Base-by-base conservation (phyloP, 2,329 filamentous ascomycete genomes). In the Domatiomyces globalis region DNA sequence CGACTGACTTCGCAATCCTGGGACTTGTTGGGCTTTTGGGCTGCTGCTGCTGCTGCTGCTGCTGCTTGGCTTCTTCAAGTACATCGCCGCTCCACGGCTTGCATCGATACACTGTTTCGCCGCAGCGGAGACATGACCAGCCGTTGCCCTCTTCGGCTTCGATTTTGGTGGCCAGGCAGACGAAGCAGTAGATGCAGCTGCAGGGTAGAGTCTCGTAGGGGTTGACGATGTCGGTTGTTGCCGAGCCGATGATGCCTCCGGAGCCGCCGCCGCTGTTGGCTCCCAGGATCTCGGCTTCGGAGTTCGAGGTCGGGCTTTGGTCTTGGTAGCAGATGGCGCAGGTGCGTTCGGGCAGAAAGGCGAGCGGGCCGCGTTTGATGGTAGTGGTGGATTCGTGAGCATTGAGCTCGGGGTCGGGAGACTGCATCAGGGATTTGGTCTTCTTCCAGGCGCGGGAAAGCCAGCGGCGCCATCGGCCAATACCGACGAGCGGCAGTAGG, bases 251-350 rank as follows among this genome's bases (percentile, higher is more conserved):
- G 9, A 95, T 84, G 12, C 89, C 88, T 54, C 82, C 81, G 5
- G 80, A 80, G 10, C 89, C 87, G 54, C 82, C 81, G 4, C 81
- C 80, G 44, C 81, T 78, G 0, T 65, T 66, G 0, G 81, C 79
- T 0, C 84, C 81, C 58, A 95, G 72, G 2, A 89, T 72, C 59
- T 94, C 87, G 45, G 77, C 81, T 68, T 94, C 88, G 2, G 80
- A 80, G 1, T 79, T 77, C 0, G 81, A 75, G 2, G 71, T 69
- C 8, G 85, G 77, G 64, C 94, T 95, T 66, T 94, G 87, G 60
- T 95, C 89, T 62, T 89, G 82, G 66, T 96, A 96, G 71, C 92
- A 98, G 57, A 98, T 95, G 48, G 89, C 89, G 66, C 92, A 98
- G 0, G 90, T 96, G 53, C 90, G 75, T 67, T 96, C 89, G 0